Conservation (phyloP, 2,329 filamentous ascomycete genomes). For the Elsinoe perseae region DNA sequence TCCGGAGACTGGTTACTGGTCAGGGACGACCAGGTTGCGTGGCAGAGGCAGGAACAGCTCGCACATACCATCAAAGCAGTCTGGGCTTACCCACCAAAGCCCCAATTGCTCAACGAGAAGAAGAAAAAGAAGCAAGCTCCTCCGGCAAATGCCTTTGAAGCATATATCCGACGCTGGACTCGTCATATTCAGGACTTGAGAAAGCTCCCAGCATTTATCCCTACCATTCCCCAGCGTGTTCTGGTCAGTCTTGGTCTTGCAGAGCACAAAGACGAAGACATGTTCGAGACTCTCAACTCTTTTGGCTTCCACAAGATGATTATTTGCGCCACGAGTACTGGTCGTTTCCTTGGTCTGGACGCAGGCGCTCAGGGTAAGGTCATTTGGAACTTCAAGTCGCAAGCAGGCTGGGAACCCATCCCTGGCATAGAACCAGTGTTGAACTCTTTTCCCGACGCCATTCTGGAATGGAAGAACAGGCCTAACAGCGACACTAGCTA, state of each 20-base stretch:
- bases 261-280: constrained; percentile 21
- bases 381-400: constrained; percentile 62
- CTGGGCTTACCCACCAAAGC: constrained; percentile 55
- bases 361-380: constrained; percentile 65
- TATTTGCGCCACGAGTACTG: constrained; percentile 69
- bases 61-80: constrained; percentile 70
- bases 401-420: not conserved
- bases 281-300: constrained; percentile 55
- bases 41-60: constrained; percentile 75
- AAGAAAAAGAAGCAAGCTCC: constrained; percentile 1
- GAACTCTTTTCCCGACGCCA: constrained; percentile 16
- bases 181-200: constrained; percentile 74
- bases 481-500: constrained; percentile 17
- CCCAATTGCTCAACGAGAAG: not conserved
- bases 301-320: constrained; percentile 88
- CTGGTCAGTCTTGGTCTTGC: constrained; percentile 41
- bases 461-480: constrained; percentile 17
- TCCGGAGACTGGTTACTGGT: constrained; percentile 73
- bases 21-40: constrained; percentile 71
- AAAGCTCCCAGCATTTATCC: constrained; percentile 65
- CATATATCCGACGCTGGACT: constrained; percentile 80
- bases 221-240: constrained; percentile 60
- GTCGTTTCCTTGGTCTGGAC: constrained; percentile 73
- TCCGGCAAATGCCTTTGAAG: constrained; percentile 60
- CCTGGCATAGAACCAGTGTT: constrained; percentile 14